Base-by-base conservation (phyloP, 2,329 filamentous ascomycete genomes). In the Neoascochyta sp. region DNA sequence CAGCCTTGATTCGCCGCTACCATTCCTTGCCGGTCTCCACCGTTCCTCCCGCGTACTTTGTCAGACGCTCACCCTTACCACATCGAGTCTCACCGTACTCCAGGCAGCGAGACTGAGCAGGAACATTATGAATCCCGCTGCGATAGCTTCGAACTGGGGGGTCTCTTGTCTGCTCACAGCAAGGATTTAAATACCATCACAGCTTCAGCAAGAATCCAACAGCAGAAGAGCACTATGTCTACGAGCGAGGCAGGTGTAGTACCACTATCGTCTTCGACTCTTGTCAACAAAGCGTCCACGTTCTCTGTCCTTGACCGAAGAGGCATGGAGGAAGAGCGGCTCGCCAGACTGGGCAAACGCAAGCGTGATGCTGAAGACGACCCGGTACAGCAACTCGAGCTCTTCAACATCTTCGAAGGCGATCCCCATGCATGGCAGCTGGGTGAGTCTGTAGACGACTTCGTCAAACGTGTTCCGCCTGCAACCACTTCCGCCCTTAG, bases 391-490 rank as follows among this genome's bases (percentile, higher is more conserved):
- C 32, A 24, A 12, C 24, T 32, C 5, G 35, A 48, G 14, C 34
- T 54, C 3, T 41, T 48, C 61, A 84, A 86, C 50, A 71, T 72
- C 2, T 79, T 78, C 43, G 69, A 76, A 34, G 76, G 74, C 18
- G 35, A 69, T 1, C 30, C 58, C 1, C 57, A 51, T 39, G 79
- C 75, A 15, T 79, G 81, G 68, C 81, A 83, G 55, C 67, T 80
- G 16, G 66, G 66, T 1, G 84, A 89, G 53, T 74, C 73, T 0
- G 63, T 83, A 1, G 61, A 75, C 6, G 71, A 74, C 1, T 93
- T 94, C 47, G 62, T 92, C 2, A 37, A 64, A 7, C 78, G 86
- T 7, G 67, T 89, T 0, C 81, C 82, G 0, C 84, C 86, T 0
- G 71, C 73, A 3, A 81, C 73, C 2, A 60, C 67, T 3, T 56